These are phyloP conservation scores for Aspergillus nomiae DNA, from an alignment of 2,329 filamentous ascomycete species.

Conservation along the genomic window DNA sequence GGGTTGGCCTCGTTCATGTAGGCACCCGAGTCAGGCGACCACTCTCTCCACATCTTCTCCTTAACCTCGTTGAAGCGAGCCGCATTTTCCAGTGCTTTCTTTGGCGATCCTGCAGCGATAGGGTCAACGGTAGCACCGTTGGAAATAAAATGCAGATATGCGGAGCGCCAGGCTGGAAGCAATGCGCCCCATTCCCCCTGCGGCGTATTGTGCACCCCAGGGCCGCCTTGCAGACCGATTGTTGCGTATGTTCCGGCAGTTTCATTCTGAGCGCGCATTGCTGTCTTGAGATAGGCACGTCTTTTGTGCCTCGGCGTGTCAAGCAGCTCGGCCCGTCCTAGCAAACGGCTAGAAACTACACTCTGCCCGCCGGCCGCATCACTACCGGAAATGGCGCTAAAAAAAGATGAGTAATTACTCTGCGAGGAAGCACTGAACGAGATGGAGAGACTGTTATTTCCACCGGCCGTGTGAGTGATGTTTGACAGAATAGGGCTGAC, in stretches of 20 bases:
- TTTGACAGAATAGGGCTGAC: not conserved
- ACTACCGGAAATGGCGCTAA: constrained; percentile 27
- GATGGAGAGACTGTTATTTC: not conserved
- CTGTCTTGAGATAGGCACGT: constrained; percentile 8
- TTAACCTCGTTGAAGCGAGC: constrained; percentile 17
- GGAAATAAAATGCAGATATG: constrained; percentile 35
- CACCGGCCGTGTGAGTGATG: constrained; percentile 3
- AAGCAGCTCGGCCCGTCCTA: constrained; percentile 35
- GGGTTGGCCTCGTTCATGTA: constrained; percentile 29
- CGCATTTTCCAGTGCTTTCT: not conserved
- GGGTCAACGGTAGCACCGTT: constrained; percentile 23
- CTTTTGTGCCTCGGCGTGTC: constrained; percentile 16
- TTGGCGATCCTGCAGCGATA: not conserved
- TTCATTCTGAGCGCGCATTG: constrained; percentile 19
- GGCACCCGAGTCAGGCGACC: constrained; percentile 27
- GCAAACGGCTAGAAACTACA: constrained; percentile 36
- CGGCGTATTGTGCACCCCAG: not conserved
- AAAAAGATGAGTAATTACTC: constrained; percentile 27
- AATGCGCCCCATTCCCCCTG: not conserved
- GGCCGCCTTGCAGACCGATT: constrained; percentile 8
- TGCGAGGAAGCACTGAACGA: constrained; percentile 5
- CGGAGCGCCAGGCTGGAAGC: constrained; percentile 32
- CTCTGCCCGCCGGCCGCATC: constrained; percentile 32
- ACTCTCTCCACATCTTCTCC: constrained; percentile 26
- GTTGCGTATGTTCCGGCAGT: constrained; percentile 20